Percentiles rank a stretch among this genome's conserved stretches.
These are phyloP conservation scores for Ananas comosus DNA, from an alignment of 176 grass and related monocot genomes.

Conservation along the genomic window DNA sequence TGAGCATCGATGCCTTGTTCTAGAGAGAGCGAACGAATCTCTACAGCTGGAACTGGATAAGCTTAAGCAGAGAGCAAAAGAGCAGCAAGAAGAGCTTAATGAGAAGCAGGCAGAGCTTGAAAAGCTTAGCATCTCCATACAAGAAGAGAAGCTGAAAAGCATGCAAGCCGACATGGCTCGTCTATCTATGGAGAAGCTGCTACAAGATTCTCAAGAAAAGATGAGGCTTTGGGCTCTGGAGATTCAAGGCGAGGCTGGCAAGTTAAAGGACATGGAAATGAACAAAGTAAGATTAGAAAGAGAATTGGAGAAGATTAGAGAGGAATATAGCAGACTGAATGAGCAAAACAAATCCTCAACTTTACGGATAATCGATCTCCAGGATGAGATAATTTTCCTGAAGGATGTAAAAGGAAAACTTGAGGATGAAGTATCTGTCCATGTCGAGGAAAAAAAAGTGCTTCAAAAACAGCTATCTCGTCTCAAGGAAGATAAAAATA, in stretches of 20 bases:
- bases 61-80: slow-evolving; percentile 36
- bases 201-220: slow-evolving; percentile 56
- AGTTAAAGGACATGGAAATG: slow-evolving; percentile 4
- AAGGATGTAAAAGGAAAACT: slow-evolving; percentile 52
- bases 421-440: slow-evolving; percentile 49
- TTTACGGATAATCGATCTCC: slow-evolving; percentile 57
- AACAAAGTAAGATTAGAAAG: slow-evolving; percentile 19
- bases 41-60: slow-evolving; percentile 56
- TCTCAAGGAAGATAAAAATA: slow-evolving; percentile 58
- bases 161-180: slow-evolving; percentile 69
- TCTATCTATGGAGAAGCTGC: slow-evolving; percentile 58
- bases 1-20: slow-evolving; percentile 41
- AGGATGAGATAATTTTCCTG: slow-evolving; percentile 84
- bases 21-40: slow-evolving; percentile 59
- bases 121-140: slow-evolving; percentile 59
- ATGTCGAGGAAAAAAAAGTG: slow-evolving; percentile 54
- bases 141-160: slow-evolving; percentile 64
- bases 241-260: slow-evolving; percentile 42
- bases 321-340: slow-evolving; percentile 62
- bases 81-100: slow-evolving; percentile 17
- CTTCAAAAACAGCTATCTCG: slow-evolving; percentile 57
- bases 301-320: slow-evolving; percentile 32
- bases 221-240: slow-evolving; percentile 32
- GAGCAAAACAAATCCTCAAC: slow-evolving; percentile 58
- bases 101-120: slow-evolving; percentile 64